These are phyloP conservation scores for Melaleuca quinquenervia DNA, from an alignment of 345 rosid species.

Conservation along the genomic window DNA sequence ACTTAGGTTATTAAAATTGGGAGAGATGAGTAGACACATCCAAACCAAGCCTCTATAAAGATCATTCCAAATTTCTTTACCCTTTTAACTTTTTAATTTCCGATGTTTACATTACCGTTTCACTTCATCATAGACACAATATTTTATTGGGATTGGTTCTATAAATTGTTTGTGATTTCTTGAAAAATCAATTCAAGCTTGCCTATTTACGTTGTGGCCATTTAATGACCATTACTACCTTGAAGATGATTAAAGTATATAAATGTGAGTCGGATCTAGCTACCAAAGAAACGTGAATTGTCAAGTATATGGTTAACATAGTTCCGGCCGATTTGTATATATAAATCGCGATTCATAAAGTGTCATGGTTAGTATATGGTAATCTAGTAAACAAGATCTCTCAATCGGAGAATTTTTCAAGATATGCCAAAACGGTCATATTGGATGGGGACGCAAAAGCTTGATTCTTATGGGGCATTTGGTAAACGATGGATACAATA, in stretches of 20 bases:
- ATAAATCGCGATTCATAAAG: neutral
- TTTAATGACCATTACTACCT: neutral
- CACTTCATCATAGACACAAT: neutral
- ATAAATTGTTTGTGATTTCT: neutral
- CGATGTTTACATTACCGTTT: neutral
- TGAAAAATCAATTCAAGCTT: neutral
- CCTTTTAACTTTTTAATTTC: neutral
- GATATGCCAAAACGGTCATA: too few species aligned
- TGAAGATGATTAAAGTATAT: neutral
- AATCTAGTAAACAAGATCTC: neutral
- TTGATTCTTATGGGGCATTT: neutral
- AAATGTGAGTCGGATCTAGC: neutral
- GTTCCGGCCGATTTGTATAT: too few species aligned
- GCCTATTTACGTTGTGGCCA: too few species aligned
- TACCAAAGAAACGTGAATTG: neutral
- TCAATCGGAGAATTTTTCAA: accelerated
- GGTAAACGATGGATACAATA: neutral
- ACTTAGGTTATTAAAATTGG: neutral
- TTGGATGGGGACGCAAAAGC: neutral
- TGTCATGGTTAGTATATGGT: accelerated
- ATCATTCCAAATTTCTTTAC: neutral
- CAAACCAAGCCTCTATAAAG: neutral
- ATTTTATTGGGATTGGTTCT: neutral
- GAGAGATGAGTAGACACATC: neutral
- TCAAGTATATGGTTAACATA: neutral